These are phyloP conservation scores for Stagonosporopsis rhizophila DNA, from an alignment of 2,329 filamentous ascomycete species.

Conservation along the genomic window DNA sequence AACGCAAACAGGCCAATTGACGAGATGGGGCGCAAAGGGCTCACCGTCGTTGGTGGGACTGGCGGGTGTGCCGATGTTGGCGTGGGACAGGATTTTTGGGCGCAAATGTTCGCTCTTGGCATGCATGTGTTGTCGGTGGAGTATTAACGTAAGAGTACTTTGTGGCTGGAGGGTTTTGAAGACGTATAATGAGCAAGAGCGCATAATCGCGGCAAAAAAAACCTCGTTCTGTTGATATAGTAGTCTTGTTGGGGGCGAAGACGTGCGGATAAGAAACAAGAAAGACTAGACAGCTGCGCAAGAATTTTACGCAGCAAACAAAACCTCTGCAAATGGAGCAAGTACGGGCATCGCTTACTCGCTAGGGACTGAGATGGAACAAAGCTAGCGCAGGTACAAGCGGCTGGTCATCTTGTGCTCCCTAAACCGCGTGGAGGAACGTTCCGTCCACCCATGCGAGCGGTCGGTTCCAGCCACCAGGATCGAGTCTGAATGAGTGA, in stretches of 20 bases:
- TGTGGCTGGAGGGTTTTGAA: neutral
- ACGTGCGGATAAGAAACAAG: too few species aligned
- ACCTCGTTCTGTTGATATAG: too few species aligned
- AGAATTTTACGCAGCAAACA: too few species aligned
- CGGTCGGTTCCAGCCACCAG: neutral
- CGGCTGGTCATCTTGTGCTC: neutral
- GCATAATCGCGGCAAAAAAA: neutral
- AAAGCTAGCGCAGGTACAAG: constrained; percentile 2
- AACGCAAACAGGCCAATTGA: constrained; percentile 16
- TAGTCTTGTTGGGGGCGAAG: too few species aligned
- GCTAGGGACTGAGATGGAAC: neutral
- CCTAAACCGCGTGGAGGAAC: neutral
- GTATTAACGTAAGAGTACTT: neutral
- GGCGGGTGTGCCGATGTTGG: constrained; percentile 4
- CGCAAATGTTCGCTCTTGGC: constrained; percentile 5
- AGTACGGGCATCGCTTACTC: neutral
- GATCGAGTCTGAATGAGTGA: neutral
- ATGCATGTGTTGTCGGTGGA: neutral
- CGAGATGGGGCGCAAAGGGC: neutral
- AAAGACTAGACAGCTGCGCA: too few species aligned
- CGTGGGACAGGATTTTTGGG: neutral
- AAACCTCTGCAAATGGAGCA: too few species aligned
- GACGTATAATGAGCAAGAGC: neutral
- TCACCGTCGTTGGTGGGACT: neutral
- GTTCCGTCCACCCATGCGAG: neutral